phyloP scores from a whole-genome alignment of 2,329 filamentous ascomycete species.

The Trichophaea hybrida region DNA sequence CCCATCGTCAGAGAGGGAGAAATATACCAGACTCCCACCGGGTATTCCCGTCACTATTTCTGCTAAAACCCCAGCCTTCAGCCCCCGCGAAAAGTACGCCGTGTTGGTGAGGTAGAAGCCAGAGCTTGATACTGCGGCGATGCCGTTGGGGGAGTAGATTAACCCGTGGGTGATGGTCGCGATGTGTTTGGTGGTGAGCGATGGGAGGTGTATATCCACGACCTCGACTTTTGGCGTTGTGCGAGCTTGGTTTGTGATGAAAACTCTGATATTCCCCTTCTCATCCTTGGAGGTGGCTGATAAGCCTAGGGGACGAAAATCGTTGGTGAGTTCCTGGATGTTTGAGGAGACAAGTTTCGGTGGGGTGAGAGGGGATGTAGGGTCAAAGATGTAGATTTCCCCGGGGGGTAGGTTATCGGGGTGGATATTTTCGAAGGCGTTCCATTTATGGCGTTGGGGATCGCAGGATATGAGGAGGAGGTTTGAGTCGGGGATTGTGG shows the following conservation, averaged over 20 bases:
- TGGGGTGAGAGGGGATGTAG: constrained; percentile 1
- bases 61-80: constrained; percentile 1
- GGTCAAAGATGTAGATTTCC: constrained; percentile 18
- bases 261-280: constrained; percentile 6
- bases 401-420: background rate
- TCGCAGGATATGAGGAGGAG: constrained; percentile 20
- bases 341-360: constrained; percentile 7
- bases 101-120: constrained; percentile 20
- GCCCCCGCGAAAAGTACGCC: constrained; percentile 12
- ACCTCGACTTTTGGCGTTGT: constrained; percentile 9
- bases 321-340: background rate
- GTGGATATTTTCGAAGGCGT: constrained; percentile 8
- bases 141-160: constrained; percentile 18
- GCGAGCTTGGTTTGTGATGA: constrained; percentile 19
- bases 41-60: constrained; percentile 15
- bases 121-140: constrained; percentile 11
- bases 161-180: constrained; percentile 6
- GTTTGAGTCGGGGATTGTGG: constrained; percentile 15
- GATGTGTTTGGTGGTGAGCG: constrained; percentile 6
- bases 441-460: constrained; percentile 16
- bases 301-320: constrained; percentile 19
- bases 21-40: constrained; percentile 13
- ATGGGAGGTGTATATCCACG: constrained; percentile 12
- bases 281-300: too few species aligned
- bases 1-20: constrained; percentile 3